Evolutionary conservation across 169 alveolate genomes (phyloP), one percentile per base, ranked within the genome.

Genomic region (Plasmodium yoelii): DNA sequence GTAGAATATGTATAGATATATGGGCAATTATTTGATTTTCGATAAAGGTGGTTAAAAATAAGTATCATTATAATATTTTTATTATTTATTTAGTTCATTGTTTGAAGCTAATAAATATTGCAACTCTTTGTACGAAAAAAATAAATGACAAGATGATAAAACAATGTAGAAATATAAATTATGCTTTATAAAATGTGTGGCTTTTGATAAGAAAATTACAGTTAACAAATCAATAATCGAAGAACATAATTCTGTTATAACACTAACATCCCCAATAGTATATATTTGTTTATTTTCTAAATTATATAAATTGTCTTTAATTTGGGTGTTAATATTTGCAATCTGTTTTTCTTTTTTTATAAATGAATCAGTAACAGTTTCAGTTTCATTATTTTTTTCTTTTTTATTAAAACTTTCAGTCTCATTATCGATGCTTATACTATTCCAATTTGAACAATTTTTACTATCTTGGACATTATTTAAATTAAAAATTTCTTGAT

Each of bases 61-160:
- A 34, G 42, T 34, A 3, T 34, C 26, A 22, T 3, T 34, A 34
- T 22, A 34, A 34, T 34, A 34, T 4, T 34, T 34, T 3, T 34
- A 7, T 34, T 34, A 34, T 34, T 34, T 34, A 34, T 34, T 34
- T 34, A 34, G 7, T 34, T 34, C 7, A 34, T 34, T 34, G 6
- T 63, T 63, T 57, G 57, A 75, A 5, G 34, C 47, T 61, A 82
- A 39, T 51, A 82, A 82, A 70, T 60, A 56, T 19, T 82, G 73
- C 39, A 82, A 56, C 42, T 82, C 90, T 47, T 67, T 82, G 72
- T 82, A 82, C 10, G 86, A 82, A 39, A 82, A 65, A 46, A 82
- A 82, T 24, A 82, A 67, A 82, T 82, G 90, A 19, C 67, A 22
- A 42, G 73, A 42, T 4, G 90, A 82, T 57, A 82, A 46, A 4